Evolutionary conservation across 495 filamentous ascomycete species (phyloP).

Genomic region (Bacidia gigantensis): DNA sequence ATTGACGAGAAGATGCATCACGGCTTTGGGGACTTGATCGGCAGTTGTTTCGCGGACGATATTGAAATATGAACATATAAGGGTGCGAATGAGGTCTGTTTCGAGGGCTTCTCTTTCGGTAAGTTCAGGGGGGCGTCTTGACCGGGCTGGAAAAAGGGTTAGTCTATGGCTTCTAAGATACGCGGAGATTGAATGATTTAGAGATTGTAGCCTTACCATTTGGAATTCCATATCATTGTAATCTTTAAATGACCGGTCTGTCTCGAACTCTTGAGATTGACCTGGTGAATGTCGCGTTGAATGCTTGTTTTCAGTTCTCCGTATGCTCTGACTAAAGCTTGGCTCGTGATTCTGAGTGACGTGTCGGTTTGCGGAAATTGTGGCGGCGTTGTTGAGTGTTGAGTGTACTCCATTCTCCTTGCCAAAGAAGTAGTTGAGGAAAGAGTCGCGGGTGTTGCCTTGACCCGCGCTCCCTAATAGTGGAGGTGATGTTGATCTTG

Average conservation of each 20-base stretch:
- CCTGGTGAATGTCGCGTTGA: slow-evolving; percentile 26
- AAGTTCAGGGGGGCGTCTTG: slow-evolving; percentile 44
- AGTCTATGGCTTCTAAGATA: slow-evolving; percentile 24
- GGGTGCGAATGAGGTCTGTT: slow-evolving; percentile 87
- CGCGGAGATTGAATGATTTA: not conserved
- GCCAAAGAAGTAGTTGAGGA: slow-evolving; percentile 96
- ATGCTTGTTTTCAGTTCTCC: slow-evolving; percentile 52
- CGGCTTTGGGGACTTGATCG: slow-evolving; percentile 94
- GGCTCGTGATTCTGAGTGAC: slow-evolving; percentile 62
- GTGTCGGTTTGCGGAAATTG: slow-evolving; percentile 40
- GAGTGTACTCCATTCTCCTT: slow-evolving; percentile 59
- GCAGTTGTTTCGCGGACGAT: slow-evolving; percentile 96
- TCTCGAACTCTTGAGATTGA: slow-evolving; percentile 16
- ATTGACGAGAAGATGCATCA: slow-evolving; percentile 98
- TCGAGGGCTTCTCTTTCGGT: slow-evolving; percentile 94
- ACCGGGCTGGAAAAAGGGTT: not conserved
- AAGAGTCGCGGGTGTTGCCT: slow-evolving; percentile 59
- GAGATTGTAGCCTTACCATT: slow-evolving; percentile 45
- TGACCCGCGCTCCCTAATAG: slow-evolving; percentile 40
- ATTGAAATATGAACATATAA: slow-evolving; percentile 96
- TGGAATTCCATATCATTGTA: slow-evolving; percentile 34
- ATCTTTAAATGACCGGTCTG: slow-evolving; percentile 22
- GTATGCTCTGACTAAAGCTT: slow-evolving; percentile 69
- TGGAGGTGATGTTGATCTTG: slow-evolving; percentile 47
- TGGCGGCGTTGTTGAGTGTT: slow-evolving; percentile 22